These are phyloP conservation scores for Cryptococcus maquisensis DNA, from an alignment of 1,284 basidiomycete species.

Conservation along the genomic window DNA sequence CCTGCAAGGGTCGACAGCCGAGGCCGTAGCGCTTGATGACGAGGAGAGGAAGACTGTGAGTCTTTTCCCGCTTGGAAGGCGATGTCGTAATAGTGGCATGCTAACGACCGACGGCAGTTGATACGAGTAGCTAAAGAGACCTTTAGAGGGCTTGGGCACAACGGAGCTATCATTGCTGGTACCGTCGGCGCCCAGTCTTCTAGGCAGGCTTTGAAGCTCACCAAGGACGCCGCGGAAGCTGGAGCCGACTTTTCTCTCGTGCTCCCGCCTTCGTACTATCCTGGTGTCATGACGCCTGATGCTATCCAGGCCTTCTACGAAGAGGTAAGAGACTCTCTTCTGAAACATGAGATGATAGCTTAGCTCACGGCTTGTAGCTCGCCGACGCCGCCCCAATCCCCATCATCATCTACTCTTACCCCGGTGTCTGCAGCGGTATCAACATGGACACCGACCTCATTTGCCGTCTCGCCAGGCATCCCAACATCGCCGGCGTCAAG, in stretches of 20 bases:
- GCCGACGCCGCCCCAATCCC: constrained; percentile 34
- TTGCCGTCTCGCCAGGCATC: constrained; percentile 26
- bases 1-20: constrained; percentile 42
- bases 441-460: constrained; percentile 35
- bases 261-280: constrained; percentile 34
- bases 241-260: constrained; percentile 33
- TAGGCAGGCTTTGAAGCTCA: constrained; percentile 22
- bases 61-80: background rate
- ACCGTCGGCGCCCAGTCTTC: constrained; percentile 33
- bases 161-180: constrained; percentile 29
- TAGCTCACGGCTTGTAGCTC: constrained; percentile 15
- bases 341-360: background rate
- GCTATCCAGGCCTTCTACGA: constrained; percentile 27
- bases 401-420: constrained; percentile 38
- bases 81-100: background rate
- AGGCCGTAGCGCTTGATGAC: constrained; percentile 37
- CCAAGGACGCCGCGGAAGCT: constrained; percentile 21
- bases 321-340: constrained; percentile 17
- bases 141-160: constrained; percentile 15
- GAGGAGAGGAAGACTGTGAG: constrained; percentile 37
- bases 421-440: constrained; percentile 34
- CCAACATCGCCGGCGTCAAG: constrained; percentile 39
- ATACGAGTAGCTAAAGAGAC: constrained; percentile 25
- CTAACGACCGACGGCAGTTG: constrained; percentile 16
- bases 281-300: constrained; percentile 21